Evolutionary conservation across 306 rosid species (phyloP), one percentile per base, ranked within the genome.

Genomic region (Oemleria cerasiformis): DNA sequence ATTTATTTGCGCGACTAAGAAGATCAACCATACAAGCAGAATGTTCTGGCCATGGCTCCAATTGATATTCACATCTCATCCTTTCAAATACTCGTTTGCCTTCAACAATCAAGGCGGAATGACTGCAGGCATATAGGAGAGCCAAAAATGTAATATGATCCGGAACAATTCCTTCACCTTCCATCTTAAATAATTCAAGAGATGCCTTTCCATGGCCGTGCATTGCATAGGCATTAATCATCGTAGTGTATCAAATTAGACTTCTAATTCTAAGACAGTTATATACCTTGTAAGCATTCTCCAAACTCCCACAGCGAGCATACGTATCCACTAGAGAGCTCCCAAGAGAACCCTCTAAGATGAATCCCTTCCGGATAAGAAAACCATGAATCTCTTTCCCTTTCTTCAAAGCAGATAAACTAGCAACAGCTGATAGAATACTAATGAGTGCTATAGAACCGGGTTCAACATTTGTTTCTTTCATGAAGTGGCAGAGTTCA

Each of bases 31-130:
- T 41, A 74, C 88, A 86, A n/a, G 92, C 88, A 76, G 78, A 83
- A 79, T 90, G 96, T 69, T 90, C 96, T 51, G 87, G 87, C 96
- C 92, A 90, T 47, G 94, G 92, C 75, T 88, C 86, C 67, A 90
- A 68, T 44, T 75, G 73, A 80, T 90, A 86, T 56, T 78, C 77
- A 69, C 65, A 19, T 78, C 54, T 75, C 96, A 90, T 90, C 25
- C 70, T 61, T 72, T 80, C 77, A 30, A 84, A 82, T 63, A 73
- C 53, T 39, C 55, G 78, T 81, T 78, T 78, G 19, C 96, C 96
- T 63, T 84, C 94, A 77, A 54, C 84, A 20, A 84, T 71, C 81
- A 90, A 75, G 59, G 94, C 94, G 7, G 96, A 86, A 82, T 90
- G 96, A 78, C 96, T 88, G 79, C 94, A 88, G 41, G 94, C 96